These are phyloP conservation scores for Elsinoe perseae DNA, from an alignment of 2,329 filamentous ascomycete genomes.

Conservation along the genomic window DNA sequence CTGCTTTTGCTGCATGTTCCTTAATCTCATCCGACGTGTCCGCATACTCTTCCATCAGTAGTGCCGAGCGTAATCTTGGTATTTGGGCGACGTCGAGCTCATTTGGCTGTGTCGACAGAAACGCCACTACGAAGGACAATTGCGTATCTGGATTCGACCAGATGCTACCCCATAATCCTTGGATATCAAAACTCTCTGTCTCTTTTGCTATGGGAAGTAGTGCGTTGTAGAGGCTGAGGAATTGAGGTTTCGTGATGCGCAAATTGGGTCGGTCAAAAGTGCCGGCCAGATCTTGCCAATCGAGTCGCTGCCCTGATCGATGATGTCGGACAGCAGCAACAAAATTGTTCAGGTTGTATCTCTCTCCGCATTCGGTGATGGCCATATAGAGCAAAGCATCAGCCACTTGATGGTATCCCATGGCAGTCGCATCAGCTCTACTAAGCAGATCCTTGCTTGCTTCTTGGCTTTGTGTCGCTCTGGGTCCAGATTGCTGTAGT, in stretches of 20 bases:
- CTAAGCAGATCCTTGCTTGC: constrained; percentile 54
- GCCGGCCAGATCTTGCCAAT: constrained; percentile 63
- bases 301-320: constrained; percentile 48
- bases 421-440: constrained; percentile 51
- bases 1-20: constrained; percentile 56
- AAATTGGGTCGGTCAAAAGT: constrained; percentile 75
- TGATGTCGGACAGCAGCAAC: constrained; percentile 51
- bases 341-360: constrained; percentile 60
- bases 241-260: constrained; percentile 69
- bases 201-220: constrained; percentile 63
- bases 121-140: constrained; percentile 86
- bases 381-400: constrained; percentile 66
- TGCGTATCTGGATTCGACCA: constrained; percentile 86
- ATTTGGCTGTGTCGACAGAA: constrained; percentile 64
- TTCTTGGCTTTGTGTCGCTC: constrained; percentile 69
- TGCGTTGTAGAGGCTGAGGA: constrained; percentile 71
- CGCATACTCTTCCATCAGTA: constrained; percentile 58
- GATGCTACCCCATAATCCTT: constrained; percentile 75
- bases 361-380: constrained; percentile 54
- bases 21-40: constrained; percentile 53
- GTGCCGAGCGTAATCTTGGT: constrained; percentile 70
- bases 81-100: constrained; percentile 80
- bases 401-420: constrained; percentile 75
- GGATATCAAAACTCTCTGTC: constrained; percentile 65
- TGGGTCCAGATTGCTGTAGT: constrained; percentile 66